Evolutionary conservation across 2,329 filamentous ascomycete species (phyloP).

Genomic region (Nigrospora osmanthi): DNA sequence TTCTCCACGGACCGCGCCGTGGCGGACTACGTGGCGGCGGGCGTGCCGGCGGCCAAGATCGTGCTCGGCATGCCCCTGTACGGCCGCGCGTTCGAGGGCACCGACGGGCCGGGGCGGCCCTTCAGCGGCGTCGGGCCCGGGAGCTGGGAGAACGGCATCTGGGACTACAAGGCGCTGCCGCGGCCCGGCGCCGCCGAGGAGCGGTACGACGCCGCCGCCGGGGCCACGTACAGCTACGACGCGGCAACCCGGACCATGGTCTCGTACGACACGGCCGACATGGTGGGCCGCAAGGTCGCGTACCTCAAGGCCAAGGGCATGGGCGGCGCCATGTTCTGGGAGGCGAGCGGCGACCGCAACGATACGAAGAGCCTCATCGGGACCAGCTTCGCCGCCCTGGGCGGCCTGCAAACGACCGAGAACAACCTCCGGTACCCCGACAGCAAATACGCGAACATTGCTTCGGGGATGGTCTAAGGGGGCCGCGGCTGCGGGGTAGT

Average conservation of each 20-base stretch:
- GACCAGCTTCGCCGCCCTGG: slow-evolving; percentile 31
- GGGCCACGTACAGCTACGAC: slow-evolving; percentile 68
- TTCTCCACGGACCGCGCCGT: slow-evolving; percentile 65
- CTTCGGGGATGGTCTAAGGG: slow-evolving; percentile 1
- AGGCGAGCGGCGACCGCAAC: slow-evolving; percentile 60
- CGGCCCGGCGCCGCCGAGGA: slow-evolving; percentile 44
- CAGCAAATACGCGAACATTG: slow-evolving; percentile 48
- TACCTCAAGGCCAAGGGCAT: slow-evolving; percentile 58
- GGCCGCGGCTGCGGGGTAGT: no score
- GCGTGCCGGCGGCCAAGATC: slow-evolving; percentile 59
- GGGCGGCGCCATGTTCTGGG: slow-evolving; percentile 83
- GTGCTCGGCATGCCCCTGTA: slow-evolving; percentile 76
- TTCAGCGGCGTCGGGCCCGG: slow-evolving; percentile 60
- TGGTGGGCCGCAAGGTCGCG: slow-evolving; percentile 52
- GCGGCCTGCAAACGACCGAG: slow-evolving; percentile 27
- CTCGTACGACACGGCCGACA: slow-evolving; percentile 60
- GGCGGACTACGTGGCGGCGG: slow-evolving; percentile 53
- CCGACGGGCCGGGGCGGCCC: slow-evolving; percentile 56
- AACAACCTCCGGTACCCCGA: slow-evolving; percentile 45
- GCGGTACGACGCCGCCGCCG: slow-evolving; percentile 45
- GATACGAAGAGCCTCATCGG: slow-evolving; percentile 53
- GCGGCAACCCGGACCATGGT: slow-evolving; percentile 51
- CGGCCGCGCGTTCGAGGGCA: slow-evolving; percentile 58
- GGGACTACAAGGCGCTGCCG: slow-evolving; percentile 73
- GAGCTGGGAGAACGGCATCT: slow-evolving; percentile 66